Percentiles rank a stretch among this genome's conserved stretches.
These are phyloP conservation scores for Blastocystis sp. DNA, from an alignment of 352 stramenopile species.

Conservation along the genomic window DNA sequence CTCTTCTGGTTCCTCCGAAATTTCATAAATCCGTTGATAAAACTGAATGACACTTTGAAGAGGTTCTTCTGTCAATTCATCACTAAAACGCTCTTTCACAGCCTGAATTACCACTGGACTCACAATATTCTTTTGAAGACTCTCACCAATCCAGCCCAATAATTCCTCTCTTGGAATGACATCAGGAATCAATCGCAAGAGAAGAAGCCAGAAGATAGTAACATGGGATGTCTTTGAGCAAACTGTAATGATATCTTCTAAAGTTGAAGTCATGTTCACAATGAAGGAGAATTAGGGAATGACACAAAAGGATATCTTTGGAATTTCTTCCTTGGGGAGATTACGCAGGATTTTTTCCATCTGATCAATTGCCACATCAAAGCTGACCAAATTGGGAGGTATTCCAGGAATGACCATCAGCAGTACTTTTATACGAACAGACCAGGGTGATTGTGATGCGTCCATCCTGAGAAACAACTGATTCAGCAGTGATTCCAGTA, in stretches of 20 bases:
- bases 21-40: background rate
- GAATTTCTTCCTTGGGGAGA: no score
- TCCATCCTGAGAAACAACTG: conserved; percentile 12
- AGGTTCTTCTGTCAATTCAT: background rate
- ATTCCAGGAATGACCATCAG: background rate
- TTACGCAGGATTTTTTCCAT: no score
- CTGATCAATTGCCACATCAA: background rate
- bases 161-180: background rate
- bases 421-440: background rate
- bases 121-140: background rate
- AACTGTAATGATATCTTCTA: background rate
- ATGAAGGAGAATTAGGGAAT: no score
- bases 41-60: background rate
- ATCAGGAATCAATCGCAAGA: background rate
- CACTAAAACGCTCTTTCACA: background rate
- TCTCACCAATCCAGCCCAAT: background rate
- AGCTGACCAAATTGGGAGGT: background rate
- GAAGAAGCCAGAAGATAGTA: background rate
- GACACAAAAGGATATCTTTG: no score
- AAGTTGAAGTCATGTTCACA: background rate
- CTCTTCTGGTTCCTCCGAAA: background rate
- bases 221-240: background rate
- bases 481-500: background rate
- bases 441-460: background rate
- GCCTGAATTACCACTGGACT: background rate